Evolutionary conservation across 176 grass and related monocot genomes (phyloP), one percentile per base, ranked within the genome.

Genomic region (Phoenix roebelenii): DNA sequence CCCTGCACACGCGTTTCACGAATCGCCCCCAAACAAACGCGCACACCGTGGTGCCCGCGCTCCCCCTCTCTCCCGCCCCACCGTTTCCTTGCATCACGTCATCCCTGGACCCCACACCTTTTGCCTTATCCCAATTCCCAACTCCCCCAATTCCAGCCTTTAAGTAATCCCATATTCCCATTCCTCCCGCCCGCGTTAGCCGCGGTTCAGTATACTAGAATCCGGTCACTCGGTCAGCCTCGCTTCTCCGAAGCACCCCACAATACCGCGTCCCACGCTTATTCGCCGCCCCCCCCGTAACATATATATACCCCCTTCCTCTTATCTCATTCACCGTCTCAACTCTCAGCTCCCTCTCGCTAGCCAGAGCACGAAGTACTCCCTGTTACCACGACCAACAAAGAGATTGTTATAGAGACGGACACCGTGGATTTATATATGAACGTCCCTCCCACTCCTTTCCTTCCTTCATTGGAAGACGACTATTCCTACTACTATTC

Each of bases 111-210:
- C 7, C 10, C 35, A 30, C 28, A 30, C 28, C 28, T 6, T 6
- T 6, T 5, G 28, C 6, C 28, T 30, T 4, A 30, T 30, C 28
- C 28, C 28, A 30, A 6, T 5, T 6, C 5, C 5, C 28, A 30
- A 6, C 28, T 6, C 5, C 5, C 25, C 0, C 28, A 4, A 4
- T 6, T 0, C 28, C 28, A 5, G 4, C 28, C 28, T 29, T 5
- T 5, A 29, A 29, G 4, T 5, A 29, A 29, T 5, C 35, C 35
- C 20, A 20, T 20, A 20, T 20, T 20, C 2, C 17, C 77, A 23
- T 84, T 95, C 89, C 75, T 73, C 81, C 15, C 16, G 39, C 68
- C 81, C 89, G 84, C 84, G 89, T 88, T 23, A 25, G 73, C 81
- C 81, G 84, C 81, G 84, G 89, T 84, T 61, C 22, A 26, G 22